These are phyloP conservation scores for Bremia lactucae DNA, from an alignment of 352 stramenopile genomes.

Conservation along the genomic window DNA sequence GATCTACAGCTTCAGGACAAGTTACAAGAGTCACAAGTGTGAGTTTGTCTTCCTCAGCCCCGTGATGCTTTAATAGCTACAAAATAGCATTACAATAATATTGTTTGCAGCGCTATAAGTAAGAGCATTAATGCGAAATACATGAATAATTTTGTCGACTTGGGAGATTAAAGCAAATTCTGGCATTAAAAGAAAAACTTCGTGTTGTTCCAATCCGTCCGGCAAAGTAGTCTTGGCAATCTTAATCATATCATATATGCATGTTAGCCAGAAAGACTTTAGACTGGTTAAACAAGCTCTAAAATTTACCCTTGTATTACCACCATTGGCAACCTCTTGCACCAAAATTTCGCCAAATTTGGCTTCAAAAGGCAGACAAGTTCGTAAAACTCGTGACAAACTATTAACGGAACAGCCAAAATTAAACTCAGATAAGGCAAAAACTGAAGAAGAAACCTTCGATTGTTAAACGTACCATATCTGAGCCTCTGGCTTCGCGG, in stretches of 20 bases:
- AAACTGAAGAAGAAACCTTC: neutral
- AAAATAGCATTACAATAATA: conserved; percentile 1
- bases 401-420: conserved; percentile 14
- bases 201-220: conserved; percentile 48
- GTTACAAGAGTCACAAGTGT: conserved; percentile 74
- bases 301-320: conserved; percentile 29
- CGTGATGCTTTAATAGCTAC: conserved; percentile 58
- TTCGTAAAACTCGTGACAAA: conserved; percentile 39
- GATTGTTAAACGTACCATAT: conserved; percentile 22
- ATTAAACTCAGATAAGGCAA: neutral
- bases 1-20: conserved; percentile 64
- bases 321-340: conserved; percentile 28
- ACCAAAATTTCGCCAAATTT: conserved; percentile 54
- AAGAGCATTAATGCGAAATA: conserved; percentile 12
- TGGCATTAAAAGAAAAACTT: conserved; percentile 59
- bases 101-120: no score
- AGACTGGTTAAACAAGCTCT: neutral
- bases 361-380: conserved; percentile 55
- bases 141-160: conserved; percentile 63
- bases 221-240: conserved; percentile 46
- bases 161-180: conserved; percentile 54
- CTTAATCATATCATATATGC: conserved; percentile 1
- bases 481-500: conserved; percentile 35
- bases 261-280: neutral
- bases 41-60: conserved; percentile 67